A percentile compares a stretch with the other conserved stretches of the same genome.
phyloP scores from a whole-genome alignment of 805 yeast genomes.

The Barnettozyma salicaria region DNA sequence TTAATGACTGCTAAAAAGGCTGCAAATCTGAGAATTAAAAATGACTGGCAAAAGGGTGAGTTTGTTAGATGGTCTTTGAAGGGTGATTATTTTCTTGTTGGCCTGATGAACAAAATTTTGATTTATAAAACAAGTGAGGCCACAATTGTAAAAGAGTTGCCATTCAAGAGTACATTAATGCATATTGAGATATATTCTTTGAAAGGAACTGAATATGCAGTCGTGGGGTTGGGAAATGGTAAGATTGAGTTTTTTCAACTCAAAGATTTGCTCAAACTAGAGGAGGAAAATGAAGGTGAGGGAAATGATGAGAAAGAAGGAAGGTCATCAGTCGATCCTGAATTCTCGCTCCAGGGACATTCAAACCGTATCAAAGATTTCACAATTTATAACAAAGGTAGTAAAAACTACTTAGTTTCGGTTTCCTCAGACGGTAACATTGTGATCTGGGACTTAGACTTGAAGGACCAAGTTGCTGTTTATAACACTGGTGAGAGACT shows the following conservation, averaged over 20 bases:
- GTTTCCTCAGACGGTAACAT: conserved; percentile 92
- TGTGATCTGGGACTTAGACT: conserved; percentile 76
- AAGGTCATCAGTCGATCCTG: conserved; percentile 35
- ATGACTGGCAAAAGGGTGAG: conserved; percentile 61
- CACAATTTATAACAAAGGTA: conserved; percentile 35
- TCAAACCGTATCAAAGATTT: conserved; percentile 81
- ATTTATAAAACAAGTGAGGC: conserved; percentile 62
- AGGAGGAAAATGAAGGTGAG: conserved; percentile 21
- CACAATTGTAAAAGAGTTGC: conserved; percentile 46
- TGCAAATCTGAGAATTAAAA: conserved; percentile 66
- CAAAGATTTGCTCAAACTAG: conserved; percentile 28
- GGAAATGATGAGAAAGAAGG: background rate
- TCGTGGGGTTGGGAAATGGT: conserved; percentile 70
- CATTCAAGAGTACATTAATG: conserved; percentile 57
- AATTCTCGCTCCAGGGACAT: conserved; percentile 68
- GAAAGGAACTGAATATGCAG: conserved; percentile 48
- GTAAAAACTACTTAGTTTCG: conserved; percentile 56
- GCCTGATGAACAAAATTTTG: conserved; percentile 57
- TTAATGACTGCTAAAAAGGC: conserved; percentile 96
- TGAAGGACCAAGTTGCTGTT: conserved; percentile 78
- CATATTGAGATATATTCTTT: conserved; percentile 48
- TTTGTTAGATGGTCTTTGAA: conserved; percentile 58
- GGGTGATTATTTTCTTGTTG: conserved; percentile 76
- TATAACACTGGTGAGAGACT: conserved; percentile 88
- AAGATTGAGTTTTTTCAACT: conserved; percentile 50